Conservation (phyloP, 352 stramenopile genomes). For the Phytophthora melonis region DNA sequence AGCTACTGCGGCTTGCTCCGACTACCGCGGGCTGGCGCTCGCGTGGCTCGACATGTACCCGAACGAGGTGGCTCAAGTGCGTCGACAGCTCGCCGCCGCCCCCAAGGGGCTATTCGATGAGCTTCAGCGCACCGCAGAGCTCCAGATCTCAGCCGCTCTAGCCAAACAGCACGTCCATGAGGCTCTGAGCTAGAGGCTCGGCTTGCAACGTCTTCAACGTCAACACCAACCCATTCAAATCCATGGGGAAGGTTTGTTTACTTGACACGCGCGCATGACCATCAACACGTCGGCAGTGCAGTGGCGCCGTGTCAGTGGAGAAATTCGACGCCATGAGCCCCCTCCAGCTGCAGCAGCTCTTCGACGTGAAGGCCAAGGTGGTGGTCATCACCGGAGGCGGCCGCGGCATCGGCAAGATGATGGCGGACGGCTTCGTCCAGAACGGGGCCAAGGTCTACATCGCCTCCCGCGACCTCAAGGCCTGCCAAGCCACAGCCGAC, state of each 20-base stretch:
- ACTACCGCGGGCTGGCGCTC: constrained; percentile 26
- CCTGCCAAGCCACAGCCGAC: constrained; percentile 78
- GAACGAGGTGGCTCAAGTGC: constrained; percentile 46
- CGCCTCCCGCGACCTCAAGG: constrained; percentile 86
- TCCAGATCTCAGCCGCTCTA: constrained; percentile 55
- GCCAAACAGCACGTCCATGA: constrained; percentile 13
- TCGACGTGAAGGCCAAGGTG: constrained; percentile 63
- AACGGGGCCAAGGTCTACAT: constrained; percentile 96
- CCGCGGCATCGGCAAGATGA: constrained; percentile 94
- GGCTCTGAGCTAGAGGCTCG: background rate
- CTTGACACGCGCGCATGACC: background rate
- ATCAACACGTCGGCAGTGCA: background rate
- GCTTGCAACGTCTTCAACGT: background rate
- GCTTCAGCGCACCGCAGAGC: constrained; percentile 61
- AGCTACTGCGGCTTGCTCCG: background rate
- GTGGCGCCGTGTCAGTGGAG: background rate
- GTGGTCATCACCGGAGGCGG: constrained; percentile 94
- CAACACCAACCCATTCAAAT: constrained; percentile 8
- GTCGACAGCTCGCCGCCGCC: constrained; percentile 35
- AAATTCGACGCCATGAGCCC: constrained; percentile 9
- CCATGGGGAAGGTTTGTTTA: constrained; percentile 6
- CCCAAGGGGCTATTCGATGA: constrained; percentile 57
- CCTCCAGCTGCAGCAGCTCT: constrained; percentile 25
- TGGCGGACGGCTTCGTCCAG: constrained; percentile 93
- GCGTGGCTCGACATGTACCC: constrained; percentile 67